Evolutionary conservation across 805 yeast species (phyloP).

Genomic region (Saccharomycopsis javanensis): DNA sequence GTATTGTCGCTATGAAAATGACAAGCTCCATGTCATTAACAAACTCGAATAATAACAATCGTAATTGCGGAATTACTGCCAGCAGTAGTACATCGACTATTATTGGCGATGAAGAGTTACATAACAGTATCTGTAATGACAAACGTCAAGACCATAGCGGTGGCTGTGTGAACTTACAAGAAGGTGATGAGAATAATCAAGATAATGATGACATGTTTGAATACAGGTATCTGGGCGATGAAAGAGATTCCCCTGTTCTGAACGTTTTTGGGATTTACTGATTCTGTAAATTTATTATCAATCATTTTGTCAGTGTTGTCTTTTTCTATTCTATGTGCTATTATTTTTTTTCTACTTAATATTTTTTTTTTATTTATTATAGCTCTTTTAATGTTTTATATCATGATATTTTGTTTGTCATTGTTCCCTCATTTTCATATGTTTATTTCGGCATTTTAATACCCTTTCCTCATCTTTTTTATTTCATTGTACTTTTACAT

Average conservation of each 20-base stretch:
- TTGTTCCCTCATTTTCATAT: not conserved
- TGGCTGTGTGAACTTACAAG: not conserved
- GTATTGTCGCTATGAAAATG: not conserved
- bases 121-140: not conserved
- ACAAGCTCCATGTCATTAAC: not conserved
- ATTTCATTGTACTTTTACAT: not conserved
- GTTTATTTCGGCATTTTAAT: not conserved
- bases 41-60: not conserved
- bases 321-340: not conserved
- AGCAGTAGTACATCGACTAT: not conserved
- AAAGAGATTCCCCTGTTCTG: constrained; percentile 1
- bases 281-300: not conserved
- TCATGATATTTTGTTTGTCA: not conserved
- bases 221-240: constrained; percentile 1
- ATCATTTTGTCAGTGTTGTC: not conserved
- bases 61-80: not conserved
- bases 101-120: not conserved
- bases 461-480: not conserved
- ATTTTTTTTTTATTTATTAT: not conserved
- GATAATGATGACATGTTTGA: not conserved
- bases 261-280: not conserved
- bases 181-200: not conserved
- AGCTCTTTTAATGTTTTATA: not conserved
- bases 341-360: not conserved
- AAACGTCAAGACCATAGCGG: not conserved